These are phyloP conservation scores for Colletotrichum orbiculare DNA, from an alignment of 2,329 filamentous ascomycete genomes.

Conservation along the genomic window DNA sequence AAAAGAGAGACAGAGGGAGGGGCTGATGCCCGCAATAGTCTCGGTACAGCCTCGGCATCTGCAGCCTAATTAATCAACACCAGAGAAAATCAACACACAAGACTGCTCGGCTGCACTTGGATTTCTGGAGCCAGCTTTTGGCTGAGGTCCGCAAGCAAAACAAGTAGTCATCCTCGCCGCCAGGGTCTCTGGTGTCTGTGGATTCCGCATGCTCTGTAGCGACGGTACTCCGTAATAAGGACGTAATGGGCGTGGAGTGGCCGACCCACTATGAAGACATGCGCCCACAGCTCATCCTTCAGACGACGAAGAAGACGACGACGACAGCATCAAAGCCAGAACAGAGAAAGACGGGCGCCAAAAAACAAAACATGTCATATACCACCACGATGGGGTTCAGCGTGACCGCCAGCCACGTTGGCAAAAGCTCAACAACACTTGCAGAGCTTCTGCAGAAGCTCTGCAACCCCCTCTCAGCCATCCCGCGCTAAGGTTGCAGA, in stretches of 20 bases:
- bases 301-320: not conserved
- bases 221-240: conserved; percentile 8
- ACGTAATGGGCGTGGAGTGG: conserved; percentile 33
- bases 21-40: no score
- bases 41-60: conserved; percentile 25
- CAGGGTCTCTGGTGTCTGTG: not conserved
- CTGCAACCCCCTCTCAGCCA: conserved; percentile 24
- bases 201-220: no score
- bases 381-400: not conserved
- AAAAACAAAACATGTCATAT: not conserved
- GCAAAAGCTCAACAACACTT: conserved; percentile 18
- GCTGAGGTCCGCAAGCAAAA: no score
- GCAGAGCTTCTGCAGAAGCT: conserved; percentile 35
- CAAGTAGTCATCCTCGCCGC: not conserved
- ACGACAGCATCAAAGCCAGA: not conserved
- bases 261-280: conserved; percentile 27
- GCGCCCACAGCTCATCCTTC: not conserved
- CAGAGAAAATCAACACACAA: not conserved
- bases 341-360: not conserved
- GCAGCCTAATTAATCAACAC: not conserved
- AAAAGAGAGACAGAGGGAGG: no score
- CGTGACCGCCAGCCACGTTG: not conserved
- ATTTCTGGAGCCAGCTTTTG: conserved; percentile 11
- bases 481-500: conserved; percentile 32
- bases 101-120: not conserved